phyloP scores from a whole-genome alignment of 78 protist genomes.

The Dictyostelium purpureum region DNA sequence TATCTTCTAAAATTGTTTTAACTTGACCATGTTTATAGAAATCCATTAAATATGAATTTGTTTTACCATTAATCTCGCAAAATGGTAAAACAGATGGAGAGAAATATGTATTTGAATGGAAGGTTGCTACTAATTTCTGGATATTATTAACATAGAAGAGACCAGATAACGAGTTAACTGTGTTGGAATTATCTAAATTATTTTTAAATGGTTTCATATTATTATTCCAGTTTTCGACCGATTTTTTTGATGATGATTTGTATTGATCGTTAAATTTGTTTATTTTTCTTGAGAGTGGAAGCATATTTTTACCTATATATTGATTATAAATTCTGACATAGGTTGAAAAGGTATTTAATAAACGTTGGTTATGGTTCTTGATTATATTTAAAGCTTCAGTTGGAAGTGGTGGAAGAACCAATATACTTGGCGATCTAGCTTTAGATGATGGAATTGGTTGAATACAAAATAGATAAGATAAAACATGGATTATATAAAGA shows the following conservation, averaged over 20 bases:
- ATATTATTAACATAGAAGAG: background rate
- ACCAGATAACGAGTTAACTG: background rate
- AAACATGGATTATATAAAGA: background rate
- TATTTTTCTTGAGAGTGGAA: background rate
- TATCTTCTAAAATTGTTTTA: background rate
- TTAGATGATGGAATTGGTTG: background rate
- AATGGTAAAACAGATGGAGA: background rate
- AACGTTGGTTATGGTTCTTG: background rate
- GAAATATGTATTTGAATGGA: background rate
- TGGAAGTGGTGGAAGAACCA: background rate
- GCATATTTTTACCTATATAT: background rate
- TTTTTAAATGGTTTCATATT: background rate
- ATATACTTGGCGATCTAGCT: background rate
- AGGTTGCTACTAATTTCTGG: background rate
- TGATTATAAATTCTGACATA: background rate
- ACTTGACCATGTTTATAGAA: slow-evolving; percentile 27
- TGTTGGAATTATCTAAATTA: background rate
- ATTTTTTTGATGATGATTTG: background rate
- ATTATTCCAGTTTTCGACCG: background rate
- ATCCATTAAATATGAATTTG: slow-evolving; percentile 16
- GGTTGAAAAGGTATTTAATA: background rate
- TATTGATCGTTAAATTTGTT: background rate
- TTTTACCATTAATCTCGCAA: background rate
- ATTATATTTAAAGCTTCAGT: background rate
- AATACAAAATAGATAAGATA: slow-evolving; percentile 3